A percentile compares a stretch with the other conserved stretches of the same genome.
Evolutionary conservation across 1,284 basidiomycete genomes (phyloP).

Genomic region (Rhizoctonia solani): DNA sequence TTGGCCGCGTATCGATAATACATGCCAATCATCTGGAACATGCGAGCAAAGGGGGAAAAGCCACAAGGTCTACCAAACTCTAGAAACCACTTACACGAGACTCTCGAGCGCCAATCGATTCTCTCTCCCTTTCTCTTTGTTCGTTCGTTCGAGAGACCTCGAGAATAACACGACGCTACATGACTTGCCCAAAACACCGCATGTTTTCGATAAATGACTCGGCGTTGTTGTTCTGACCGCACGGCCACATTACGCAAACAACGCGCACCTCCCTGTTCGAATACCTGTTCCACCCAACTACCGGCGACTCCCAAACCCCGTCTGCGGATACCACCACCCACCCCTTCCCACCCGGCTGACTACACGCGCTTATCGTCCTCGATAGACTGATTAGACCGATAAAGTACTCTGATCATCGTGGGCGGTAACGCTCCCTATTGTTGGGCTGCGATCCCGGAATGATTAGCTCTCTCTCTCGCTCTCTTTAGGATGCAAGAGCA

Average conservation of each 20-base stretch:
- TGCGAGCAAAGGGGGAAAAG: background rate
- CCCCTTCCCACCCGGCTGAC: no score
- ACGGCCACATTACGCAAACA: no score
- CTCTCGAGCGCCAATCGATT: no score
- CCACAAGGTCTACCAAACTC: background rate
- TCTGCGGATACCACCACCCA: no score
- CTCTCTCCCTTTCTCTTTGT: no score
- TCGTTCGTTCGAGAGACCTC: no score
- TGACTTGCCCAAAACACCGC: background rate
- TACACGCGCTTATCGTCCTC: background rate
- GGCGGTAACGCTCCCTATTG: background rate
- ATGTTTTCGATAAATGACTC: background rate
- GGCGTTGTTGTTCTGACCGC: background rate
- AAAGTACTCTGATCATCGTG: background rate
- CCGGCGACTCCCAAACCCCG: background rate
- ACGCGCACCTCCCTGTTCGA: background rate
- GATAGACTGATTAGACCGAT: background rate
- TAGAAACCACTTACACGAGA: no score
- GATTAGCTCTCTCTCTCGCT: no score
- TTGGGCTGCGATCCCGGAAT: background rate
- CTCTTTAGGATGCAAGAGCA: background rate
- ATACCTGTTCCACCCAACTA: background rate
- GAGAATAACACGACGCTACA: background rate
- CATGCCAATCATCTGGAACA: background rate
- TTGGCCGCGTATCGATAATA: background rate